Percentiles rank a stretch among this genome's conserved stretches.
phyloP scores from a whole-genome alignment of 352 stramenopile genomes.

The Pythium dissotocum region DNA sequence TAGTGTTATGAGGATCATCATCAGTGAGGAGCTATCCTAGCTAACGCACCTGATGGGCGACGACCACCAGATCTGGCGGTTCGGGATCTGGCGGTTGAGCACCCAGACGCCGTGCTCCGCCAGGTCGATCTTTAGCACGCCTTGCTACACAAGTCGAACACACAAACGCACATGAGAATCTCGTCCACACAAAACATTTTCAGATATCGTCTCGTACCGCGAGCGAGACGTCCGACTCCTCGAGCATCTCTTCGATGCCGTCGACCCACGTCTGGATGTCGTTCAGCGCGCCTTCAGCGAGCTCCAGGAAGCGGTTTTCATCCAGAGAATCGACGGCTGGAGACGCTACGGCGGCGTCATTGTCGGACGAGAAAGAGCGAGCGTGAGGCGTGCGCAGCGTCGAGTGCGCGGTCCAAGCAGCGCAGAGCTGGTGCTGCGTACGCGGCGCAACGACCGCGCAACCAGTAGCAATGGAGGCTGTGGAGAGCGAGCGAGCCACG shows the following conservation, averaged over 20 bases:
- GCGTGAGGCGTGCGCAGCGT: not conserved
- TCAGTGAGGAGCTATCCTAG: not conserved
- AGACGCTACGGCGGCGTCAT: not conserved
- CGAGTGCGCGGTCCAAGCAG: not conserved
- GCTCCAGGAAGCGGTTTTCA: conserved; percentile 81
- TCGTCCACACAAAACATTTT: no score
- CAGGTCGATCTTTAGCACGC: conserved; percentile 94
- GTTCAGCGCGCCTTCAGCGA: conserved; percentile 73
- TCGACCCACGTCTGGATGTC: conserved; percentile 79
- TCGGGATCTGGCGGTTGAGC: conserved; percentile 98
- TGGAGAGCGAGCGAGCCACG: conserved; percentile 5
- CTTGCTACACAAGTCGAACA: conserved; percentile 69
- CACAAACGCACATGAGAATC: no score
- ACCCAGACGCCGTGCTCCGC: conserved; percentile 95
- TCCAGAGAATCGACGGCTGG: conserved; percentile 35
- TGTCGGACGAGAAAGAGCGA: conserved; percentile 7
- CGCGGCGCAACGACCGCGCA: not conserved
- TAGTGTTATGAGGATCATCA: no score
- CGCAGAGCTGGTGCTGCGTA: not conserved
- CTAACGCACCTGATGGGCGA: conserved; percentile 88
- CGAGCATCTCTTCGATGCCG: conserved; percentile 84
- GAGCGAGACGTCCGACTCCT: conserved; percentile 80
- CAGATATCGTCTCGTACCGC: conserved; percentile 34
- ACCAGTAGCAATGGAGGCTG: not conserved
- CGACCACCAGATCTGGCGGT: conserved; percentile 97